These are phyloP conservation scores for Talaromyces sp. DNA, from an alignment of 2,329 filamentous ascomycete species.

Conservation along the genomic window DNA sequence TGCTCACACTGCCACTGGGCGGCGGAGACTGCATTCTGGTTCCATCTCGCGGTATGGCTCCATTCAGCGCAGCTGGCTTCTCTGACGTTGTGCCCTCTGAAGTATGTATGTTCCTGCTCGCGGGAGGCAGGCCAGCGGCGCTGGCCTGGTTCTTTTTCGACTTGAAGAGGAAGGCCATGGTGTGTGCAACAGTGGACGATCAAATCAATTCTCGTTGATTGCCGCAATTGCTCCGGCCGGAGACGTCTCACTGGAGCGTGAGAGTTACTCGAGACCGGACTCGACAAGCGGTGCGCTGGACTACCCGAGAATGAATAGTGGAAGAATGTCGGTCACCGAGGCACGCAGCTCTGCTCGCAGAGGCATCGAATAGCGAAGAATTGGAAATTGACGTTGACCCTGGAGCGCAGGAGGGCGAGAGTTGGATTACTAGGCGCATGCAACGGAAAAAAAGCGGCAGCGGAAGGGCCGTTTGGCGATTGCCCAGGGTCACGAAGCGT, in stretches of 20 bases:
- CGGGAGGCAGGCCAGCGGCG: conserved; percentile 43
- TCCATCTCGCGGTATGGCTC: conserved; percentile 31
- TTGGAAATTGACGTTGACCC: background rate
- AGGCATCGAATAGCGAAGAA: background rate
- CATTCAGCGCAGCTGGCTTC: conserved; percentile 45
- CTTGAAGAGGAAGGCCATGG: conserved; percentile 78
- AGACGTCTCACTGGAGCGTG: background rate
- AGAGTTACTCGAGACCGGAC: background rate
- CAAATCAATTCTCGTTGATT: background rate
- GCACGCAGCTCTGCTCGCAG: background rate
- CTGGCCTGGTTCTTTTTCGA: conserved; percentile 67
- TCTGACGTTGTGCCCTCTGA: conserved; percentile 45
- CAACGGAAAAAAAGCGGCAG: background rate
- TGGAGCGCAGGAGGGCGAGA: background rate
- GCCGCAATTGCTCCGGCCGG: background rate
- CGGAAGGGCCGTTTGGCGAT: background rate
- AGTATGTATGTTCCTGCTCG: conserved; percentile 51
- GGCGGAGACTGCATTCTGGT: conserved; percentile 54
- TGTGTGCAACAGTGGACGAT: background rate
- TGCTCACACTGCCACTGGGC: conserved; percentile 66
- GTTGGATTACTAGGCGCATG: background rate
- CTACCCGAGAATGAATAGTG: background rate
- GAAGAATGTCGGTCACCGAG: background rate
- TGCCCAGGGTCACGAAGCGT: background rate
- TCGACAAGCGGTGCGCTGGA: background rate